Conservation (phyloP, 306 rosid genomes). For the Corylus heterophylla region DNA sequence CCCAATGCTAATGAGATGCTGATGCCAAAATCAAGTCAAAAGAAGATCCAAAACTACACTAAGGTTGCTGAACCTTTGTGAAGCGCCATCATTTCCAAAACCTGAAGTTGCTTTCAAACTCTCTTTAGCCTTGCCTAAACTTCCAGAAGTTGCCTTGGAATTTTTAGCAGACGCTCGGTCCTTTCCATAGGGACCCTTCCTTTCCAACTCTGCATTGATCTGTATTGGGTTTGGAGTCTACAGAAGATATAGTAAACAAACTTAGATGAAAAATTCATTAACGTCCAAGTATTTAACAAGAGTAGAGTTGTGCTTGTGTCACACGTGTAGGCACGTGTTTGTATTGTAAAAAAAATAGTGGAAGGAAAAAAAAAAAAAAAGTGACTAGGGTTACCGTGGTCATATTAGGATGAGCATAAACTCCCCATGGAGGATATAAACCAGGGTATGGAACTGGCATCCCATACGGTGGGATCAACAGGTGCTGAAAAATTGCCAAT, state of each 20-base stretch:
- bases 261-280: constrained; percentile 23
- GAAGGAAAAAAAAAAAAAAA: neutral
- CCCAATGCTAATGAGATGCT: constrained; percentile 7
- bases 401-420: constrained; percentile 94
- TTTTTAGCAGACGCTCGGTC: constrained; percentile 65
- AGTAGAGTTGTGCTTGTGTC: neutral
- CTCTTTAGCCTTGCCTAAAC: constrained; percentile 66
- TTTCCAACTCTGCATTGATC: constrained; percentile 52
- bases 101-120: constrained; percentile 80
- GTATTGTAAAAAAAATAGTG: constrained; percentile 3
- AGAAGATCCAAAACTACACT: constrained; percentile 25
- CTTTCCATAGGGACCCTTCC: constrained; percentile 72
- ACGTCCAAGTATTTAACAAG: constrained; percentile 5
- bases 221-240: constrained; percentile 62
- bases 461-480: constrained; percentile 85
- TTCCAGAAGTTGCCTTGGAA: constrained; percentile 60
- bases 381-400: constrained; percentile 52
- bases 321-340: neutral
- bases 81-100: constrained; percentile 83
- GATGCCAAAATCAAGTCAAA: constrained; percentile 20
- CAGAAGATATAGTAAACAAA: constrained; percentile 25
- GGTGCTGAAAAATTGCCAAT: constrained; percentile 66
- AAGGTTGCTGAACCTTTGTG: constrained; percentile 72
- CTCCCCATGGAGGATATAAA: constrained; percentile 85
- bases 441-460: constrained; percentile 93